These are phyloP conservation scores for Venturiaceae sp. DNA, from an alignment of 2,329 filamentous ascomycete genomes.

Conservation along the genomic window DNA sequence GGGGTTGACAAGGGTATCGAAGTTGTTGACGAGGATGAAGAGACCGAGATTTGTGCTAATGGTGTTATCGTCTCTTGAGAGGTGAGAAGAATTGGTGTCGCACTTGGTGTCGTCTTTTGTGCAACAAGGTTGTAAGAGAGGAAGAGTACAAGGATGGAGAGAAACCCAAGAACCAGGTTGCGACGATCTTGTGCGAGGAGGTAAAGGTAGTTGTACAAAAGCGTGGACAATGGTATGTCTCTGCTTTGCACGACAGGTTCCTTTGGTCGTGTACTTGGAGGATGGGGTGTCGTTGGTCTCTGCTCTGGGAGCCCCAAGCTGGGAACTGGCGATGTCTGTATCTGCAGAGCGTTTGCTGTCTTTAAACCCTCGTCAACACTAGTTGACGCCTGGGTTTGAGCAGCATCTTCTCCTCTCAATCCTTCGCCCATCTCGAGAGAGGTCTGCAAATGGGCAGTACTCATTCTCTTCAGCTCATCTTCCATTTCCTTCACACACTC, in stretches of 20 bases:
- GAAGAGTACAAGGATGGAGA: slow-evolving; percentile 34
- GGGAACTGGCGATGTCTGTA: neutral
- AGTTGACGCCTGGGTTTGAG: too few relatives aligned
- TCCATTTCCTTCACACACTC: neutral
- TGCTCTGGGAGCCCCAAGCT: neutral
- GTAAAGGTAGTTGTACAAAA: slow-evolving; percentile 44
- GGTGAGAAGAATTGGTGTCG: neutral
- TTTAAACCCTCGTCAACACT: neutral
- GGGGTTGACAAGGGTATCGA: neutral
- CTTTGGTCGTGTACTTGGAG: neutral
- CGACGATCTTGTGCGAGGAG: slow-evolving; percentile 42
- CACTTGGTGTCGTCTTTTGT: neutral
- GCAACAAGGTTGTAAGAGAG: slow-evolving; percentile 15
- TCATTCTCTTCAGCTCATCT: neutral
- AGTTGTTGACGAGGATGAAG: neutral
- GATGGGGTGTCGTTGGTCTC: neutral
- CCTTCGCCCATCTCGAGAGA: too few relatives aligned
- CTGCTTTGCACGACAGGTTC: slow-evolving; percentile 7
- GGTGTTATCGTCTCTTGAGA: neutral
- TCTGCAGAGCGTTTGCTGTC: neutral
- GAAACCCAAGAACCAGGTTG: slow-evolving; percentile 40
- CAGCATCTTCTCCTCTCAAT: too few relatives aligned
- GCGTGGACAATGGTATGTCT: slow-evolving; percentile 41
- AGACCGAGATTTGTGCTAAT: neutral
- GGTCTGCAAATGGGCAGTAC: too few relatives aligned